Base-by-base conservation (phyloP, 495 filamentous ascomycete species). In the Aspergillus biplanus region DNA sequence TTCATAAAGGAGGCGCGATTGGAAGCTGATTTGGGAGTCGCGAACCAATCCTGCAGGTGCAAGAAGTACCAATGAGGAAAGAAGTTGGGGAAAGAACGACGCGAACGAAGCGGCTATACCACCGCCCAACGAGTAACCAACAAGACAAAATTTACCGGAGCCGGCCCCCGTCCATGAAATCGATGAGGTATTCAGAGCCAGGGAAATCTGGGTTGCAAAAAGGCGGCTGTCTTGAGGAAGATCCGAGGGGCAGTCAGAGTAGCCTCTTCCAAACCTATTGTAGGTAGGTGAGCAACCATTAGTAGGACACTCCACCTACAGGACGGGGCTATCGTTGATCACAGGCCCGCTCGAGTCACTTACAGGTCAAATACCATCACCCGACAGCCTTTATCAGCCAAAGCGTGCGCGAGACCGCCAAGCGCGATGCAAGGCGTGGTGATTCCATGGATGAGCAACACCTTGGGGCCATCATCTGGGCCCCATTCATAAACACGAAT, bases 401-500 rank as follows among this genome's bases (percentile, higher is more conserved):
- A 80, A 12, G 80, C 82, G 70, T 89, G 79, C 42, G 92, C 88
- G 39, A 96, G 67, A 42, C 81, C 80, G 44, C 85, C 84, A 3
- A 96, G 78, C 4, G 91, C 84, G 65, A 90, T 82, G 73, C 89
- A 90, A 3, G 94, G 90, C 1, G 90, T 98, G 55, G 85, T 89
- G 68, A 96, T 96, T 33, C 94, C 94, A 71, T 96, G 93, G 21
- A 97, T 76, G 27, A 97, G 77, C 39, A 97, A 67, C 1, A 96
- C 89, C 69, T 92, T 97, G 21, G 82, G 77, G 4, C 93, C 93
- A 55, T 85, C 73, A 59, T 88, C 84, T n/a, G 92, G 92, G 8
- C 94, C 94, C 81, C 87, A 97, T 82, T 98, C 94, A 70, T 97
- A 96, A 12, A 93, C 89, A 42, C 91, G 79, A 32, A 92, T 88